Conservation (phyloP, 2,329 filamentous ascomycete species). For the Lachnellula hyalina region DNA sequence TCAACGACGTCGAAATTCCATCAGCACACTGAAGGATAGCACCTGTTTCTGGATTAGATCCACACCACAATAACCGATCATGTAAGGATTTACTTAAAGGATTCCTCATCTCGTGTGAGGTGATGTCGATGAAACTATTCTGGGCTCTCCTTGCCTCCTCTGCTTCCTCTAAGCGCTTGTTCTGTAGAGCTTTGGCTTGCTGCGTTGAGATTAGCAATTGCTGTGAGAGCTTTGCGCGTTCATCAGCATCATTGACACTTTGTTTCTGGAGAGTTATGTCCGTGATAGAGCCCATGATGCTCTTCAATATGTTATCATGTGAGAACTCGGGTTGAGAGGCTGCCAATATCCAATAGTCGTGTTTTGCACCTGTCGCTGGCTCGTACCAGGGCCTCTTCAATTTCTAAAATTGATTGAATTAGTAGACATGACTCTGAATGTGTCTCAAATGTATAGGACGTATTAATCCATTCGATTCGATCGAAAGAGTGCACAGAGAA, state of each 20-base stretch:
- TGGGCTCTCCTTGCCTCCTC: slow-evolving; percentile 70
- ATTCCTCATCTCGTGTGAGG: slow-evolving; percentile 69
- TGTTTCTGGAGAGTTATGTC: slow-evolving; percentile 81
- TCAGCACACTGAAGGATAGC: slow-evolving; percentile 72
- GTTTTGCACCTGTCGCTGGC: slow-evolving; percentile 50
- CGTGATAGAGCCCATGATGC: slow-evolving; percentile 73
- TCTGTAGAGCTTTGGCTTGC: slow-evolving; percentile 63
- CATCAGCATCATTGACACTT: slow-evolving; percentile 75
- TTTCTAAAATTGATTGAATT: slow-evolving; percentile 30
- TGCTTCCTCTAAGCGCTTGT: slow-evolving; percentile 69
- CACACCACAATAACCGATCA: slow-evolving; percentile 32
- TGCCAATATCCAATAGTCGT: slow-evolving; percentile 71
- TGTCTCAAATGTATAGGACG: too few relatives aligned
- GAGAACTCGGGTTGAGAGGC: slow-evolving; percentile 68
- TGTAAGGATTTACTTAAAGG: slow-evolving; percentile 59
- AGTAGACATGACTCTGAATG: background rate
- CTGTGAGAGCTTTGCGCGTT: slow-evolving; percentile 69
- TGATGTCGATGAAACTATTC: slow-evolving; percentile 68
- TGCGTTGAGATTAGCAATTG: slow-evolving; percentile 61
- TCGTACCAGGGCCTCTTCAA: slow-evolving; percentile 58
- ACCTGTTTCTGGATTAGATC: slow-evolving; percentile 27
- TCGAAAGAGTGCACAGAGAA: background rate
- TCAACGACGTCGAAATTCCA: slow-evolving; percentile 52
- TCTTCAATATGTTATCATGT: slow-evolving; percentile 57
- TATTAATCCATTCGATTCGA: background rate